A percentile compares a stretch with the other conserved stretches of the same genome.
phyloP scores from a whole-genome alignment of 495 filamentous ascomycete genomes.

The Sphaerosporella brunnea region DNA sequence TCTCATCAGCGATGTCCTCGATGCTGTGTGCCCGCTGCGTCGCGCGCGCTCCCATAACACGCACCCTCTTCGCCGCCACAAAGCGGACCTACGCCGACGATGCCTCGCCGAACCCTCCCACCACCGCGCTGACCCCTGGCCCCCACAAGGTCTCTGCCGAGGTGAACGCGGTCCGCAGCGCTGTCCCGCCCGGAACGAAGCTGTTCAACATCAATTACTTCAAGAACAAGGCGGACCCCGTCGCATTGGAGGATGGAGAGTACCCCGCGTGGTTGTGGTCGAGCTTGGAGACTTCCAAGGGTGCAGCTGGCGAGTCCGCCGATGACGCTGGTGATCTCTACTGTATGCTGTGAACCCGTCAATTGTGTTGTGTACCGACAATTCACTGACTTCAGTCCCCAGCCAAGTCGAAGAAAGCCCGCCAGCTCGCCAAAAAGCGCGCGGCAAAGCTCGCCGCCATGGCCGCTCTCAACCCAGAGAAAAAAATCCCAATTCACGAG shows the following conservation, averaged over 20 bases:
- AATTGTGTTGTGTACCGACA: neutral
- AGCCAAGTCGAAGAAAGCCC: slow-evolving; percentile 71
- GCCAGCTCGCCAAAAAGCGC: slow-evolving; percentile 45
- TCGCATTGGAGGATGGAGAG: slow-evolving; percentile 64
- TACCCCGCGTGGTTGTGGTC: slow-evolving; percentile 89
- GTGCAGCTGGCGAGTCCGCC: no score
- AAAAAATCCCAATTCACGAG: slow-evolving; percentile 63
- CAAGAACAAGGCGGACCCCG: slow-evolving; percentile 48
- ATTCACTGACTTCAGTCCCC: slow-evolving; percentile 2
- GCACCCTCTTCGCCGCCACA: slow-evolving; percentile 3
- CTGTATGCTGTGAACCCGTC: slow-evolving; percentile 38
- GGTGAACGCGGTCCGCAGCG: slow-evolving; percentile 30
- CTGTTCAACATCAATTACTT: slow-evolving; percentile 74
- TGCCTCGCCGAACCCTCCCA: slow-evolving; percentile 28
- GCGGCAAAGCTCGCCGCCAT: slow-evolving; percentile 45
- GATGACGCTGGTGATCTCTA: slow-evolving; percentile 44
- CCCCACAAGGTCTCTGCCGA: slow-evolving; percentile 14
- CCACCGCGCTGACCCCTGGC: slow-evolving; percentile 34
- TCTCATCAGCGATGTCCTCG: no score
- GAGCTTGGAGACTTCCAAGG: slow-evolving; percentile 42
- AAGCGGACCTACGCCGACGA: slow-evolving; percentile 4
- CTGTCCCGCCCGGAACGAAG: slow-evolving; percentile 49
- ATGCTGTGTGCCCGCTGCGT: slow-evolving; percentile 28
- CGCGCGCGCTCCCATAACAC: slow-evolving; percentile 5
- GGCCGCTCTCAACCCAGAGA: slow-evolving; percentile 44